Evolutionary conservation across 495 filamentous ascomycete species (phyloP).

Genomic region (Beverwykella pulmonaria): DNA sequence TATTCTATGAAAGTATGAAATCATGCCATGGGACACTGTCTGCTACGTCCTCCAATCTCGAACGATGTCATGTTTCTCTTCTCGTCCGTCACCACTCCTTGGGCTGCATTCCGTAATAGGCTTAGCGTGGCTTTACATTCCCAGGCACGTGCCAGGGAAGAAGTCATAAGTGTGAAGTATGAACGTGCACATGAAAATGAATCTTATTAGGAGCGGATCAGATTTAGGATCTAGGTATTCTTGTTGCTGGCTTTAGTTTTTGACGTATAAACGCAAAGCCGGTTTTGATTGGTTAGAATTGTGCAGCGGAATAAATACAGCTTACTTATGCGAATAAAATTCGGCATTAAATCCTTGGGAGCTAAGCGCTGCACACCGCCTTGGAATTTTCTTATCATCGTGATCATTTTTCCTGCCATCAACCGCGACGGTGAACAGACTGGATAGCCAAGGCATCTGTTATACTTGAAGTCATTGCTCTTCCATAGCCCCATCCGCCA

Average conservation of each 20-base stretch:
- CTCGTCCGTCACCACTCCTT: no score
- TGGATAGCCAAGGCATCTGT: background rate
- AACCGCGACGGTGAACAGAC: background rate
- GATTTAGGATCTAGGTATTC: no score
- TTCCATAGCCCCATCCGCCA: background rate
- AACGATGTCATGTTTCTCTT: no score
- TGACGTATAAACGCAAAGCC: background rate
- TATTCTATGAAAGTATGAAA: no score
- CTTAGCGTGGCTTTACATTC: no score
- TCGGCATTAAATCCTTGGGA: background rate
- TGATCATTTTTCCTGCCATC: background rate
- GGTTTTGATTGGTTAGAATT: background rate
- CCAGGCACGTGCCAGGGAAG: no score
- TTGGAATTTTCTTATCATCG: background rate
- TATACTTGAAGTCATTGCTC: background rate
- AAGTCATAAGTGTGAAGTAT: no score
- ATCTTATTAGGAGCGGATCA: no score
- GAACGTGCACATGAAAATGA: no score
- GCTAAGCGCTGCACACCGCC: background rate
- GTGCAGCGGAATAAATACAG: background rate
- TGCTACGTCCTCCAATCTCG: no score
- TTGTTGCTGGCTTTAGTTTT: background rate
- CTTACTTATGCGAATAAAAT: background rate
- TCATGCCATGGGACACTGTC: no score
- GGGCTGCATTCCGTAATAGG: no score